Base-by-base conservation (phyloP, 2,329 filamentous ascomycete species). In the Mariannaea elegans region DNA sequence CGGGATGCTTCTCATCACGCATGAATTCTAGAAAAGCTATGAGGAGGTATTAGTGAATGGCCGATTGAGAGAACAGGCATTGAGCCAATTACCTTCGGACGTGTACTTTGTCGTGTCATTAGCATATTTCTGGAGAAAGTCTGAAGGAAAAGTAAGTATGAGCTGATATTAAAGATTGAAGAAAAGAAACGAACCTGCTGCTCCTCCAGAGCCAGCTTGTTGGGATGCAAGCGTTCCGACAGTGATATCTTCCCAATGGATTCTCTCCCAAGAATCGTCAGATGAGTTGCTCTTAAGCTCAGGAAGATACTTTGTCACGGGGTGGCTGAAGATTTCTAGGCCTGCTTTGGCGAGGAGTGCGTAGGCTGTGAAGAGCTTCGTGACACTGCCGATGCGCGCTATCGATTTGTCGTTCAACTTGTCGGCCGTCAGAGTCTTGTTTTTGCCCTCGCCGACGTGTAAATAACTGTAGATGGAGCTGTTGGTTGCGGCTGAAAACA, bases 401-500 rank as follows among this genome's bases (percentile, higher is more conserved):
- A 66, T 56, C 0, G 66, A 68, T 2, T 44, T 29, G 1, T 69
- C 66, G 7, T 54, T 64, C 3, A 74, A 41, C 0, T 57, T 46
- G 0, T 64, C 65, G 0, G 60, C 49, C 0, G 68, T 71, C 0
- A 73, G 39, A 0, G 60, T 60, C 18, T 49, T 39, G 0, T 71
- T 39, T 1, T 62, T 54, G 0, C 49, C 59, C 2, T 67, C 52
- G 1, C 66, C 69, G 2, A 57, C 46, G 19, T 72, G 66, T 6
- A 44, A 63, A 31, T 71, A 65, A 18, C 47, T 71, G 14, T 67
- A 72, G 3, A 72, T 18, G 4, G 67, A 71, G 2, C 47, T 34
- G 5, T 72, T 72, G 0, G 70, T 71, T 0, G 60, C 58, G 0
- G 70, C 62, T 0, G 69, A 72, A 29, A 71, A 72, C 19, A 72